Base-by-base conservation (phyloP, 495 filamentous ascomycete genomes). In the Talaromyces stipitatus region DNA sequence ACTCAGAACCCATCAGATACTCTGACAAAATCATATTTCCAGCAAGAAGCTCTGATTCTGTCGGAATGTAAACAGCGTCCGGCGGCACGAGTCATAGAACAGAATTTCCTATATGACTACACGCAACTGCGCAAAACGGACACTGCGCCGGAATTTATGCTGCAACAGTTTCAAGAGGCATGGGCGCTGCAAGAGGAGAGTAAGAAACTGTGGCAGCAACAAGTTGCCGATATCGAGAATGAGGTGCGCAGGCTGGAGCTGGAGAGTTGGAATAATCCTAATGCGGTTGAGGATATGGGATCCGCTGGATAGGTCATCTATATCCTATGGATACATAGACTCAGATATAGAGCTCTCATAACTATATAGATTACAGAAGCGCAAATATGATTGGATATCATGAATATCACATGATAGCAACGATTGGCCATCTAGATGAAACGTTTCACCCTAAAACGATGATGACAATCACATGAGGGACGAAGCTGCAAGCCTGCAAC, bases 31-130 rank as follows among this genome's bases (percentile, higher is more conserved):
- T 77, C 81, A 51, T 75, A 78, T 22, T 86, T 89, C 64, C 73
- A 72, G 18, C 69, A 84, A 0, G 71, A 83, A 57, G 82, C 79
- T 3, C 69, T 84, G 56, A 81, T 97, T 24, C 68, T 96, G 12
- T 95, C 89, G 4, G 92, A 98, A 71, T 75, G 81, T 32, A 83
- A 89, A 61, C 84, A 85, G 63, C 81, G 94, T 14, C 78, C 84
- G n/a, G 88, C 90, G 2, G 91, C 91, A 22, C 71, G 85, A 33
- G 88, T 90, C 56, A 72, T 83, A 16, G 94, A 97, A 72, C 90
- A 95, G 61, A 82, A 90, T 50, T 87, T 92, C 2, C 73, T 90
- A 0, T 97, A 95, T 70, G 88, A 97, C 70, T 97, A 97, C 68
- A 73, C 69, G 46, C 67, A 67, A 14, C 81, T 74, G 18, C 70